phyloP scores from a whole-genome alignment of 257 asterid species.

The Plantago ovata region DNA sequence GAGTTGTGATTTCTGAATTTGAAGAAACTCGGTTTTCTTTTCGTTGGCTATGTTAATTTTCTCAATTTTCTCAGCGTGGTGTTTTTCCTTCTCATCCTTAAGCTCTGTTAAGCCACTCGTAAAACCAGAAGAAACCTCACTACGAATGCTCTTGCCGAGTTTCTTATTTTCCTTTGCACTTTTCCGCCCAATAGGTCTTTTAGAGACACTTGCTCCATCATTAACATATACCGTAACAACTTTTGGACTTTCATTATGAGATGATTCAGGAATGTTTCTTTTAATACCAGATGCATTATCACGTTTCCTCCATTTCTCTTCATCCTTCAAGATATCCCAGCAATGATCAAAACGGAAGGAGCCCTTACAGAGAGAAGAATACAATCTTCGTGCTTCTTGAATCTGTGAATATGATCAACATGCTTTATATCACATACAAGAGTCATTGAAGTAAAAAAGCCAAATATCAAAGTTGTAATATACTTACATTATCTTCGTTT shows the following conservation, averaged over 20 bases:
- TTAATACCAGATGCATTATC: background rate
- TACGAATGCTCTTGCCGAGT: too few species aligned
- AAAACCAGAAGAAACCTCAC: too few species aligned
- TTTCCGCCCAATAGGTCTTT: background rate
- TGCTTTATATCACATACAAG: background rate
- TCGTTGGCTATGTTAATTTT: background rate
- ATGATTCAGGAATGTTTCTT: background rate
- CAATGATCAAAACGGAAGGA: background rate
- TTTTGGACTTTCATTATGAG: background rate
- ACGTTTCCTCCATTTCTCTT: background rate
- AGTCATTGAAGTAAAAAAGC: too few species aligned
- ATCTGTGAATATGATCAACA: background rate
- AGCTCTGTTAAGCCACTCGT: too few species aligned
- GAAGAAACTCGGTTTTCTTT: background rate
- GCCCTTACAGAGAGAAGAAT: background rate
- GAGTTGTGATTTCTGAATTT: background rate
- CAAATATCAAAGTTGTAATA: background rate
- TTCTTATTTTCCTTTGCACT: background rate
- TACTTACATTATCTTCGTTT: too few species aligned
- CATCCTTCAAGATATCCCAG: background rate
- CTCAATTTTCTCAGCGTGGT: background rate
- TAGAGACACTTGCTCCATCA: background rate
- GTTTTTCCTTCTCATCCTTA: background rate
- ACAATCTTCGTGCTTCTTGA: background rate
- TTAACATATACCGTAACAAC: background rate